A percentile compares a stretch with the other conserved stretches of the same genome.
Evolutionary conservation across 768 basidiomycete species (phyloP).

Genomic region (Lactifluus pinguis): DNA sequence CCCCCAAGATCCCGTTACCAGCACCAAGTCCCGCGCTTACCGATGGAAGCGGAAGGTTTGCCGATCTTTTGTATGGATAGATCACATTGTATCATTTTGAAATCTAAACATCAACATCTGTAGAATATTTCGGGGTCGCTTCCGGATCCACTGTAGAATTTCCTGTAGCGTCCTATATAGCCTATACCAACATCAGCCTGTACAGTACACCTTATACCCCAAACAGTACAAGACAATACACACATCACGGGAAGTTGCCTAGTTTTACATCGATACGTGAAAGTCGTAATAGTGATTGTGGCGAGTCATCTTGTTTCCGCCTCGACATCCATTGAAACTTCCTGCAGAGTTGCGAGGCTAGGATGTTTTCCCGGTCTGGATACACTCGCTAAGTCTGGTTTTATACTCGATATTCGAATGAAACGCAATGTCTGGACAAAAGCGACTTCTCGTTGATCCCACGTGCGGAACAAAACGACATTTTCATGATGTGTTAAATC

Average conservation of each 20-base stretch:
- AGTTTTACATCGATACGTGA: neutral
- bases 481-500: constrained; percentile 70
- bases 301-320: constrained; percentile 12
- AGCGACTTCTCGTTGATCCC: constrained; percentile 70
- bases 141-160: constrained; percentile 20
- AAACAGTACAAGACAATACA: neutral
- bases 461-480: constrained; percentile 60
- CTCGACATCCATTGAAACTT: constrained; percentile 16
- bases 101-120: neutral
- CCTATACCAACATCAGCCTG: constrained; percentile 9
- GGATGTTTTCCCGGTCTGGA: constrained; percentile 55
- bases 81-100: neutral
- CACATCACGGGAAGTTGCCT: neutral
- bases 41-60: constrained; percentile 25
- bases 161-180: constrained; percentile 10
- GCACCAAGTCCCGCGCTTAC: constrained; percentile 26
- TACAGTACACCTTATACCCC: constrained; percentile 12
- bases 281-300: neutral
- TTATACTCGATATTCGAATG: constrained; percentile 59
- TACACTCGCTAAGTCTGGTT: constrained; percentile 39
- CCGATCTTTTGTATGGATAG: constrained; percentile 29
- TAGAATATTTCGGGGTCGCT: constrained; percentile 1
- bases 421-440: constrained; percentile 66
- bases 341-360: constrained; percentile 22
- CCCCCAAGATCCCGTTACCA: constrained; percentile 20